Conservation (phyloP, 2,329 filamentous ascomycete species). For the Nemania bipapillata region DNA sequence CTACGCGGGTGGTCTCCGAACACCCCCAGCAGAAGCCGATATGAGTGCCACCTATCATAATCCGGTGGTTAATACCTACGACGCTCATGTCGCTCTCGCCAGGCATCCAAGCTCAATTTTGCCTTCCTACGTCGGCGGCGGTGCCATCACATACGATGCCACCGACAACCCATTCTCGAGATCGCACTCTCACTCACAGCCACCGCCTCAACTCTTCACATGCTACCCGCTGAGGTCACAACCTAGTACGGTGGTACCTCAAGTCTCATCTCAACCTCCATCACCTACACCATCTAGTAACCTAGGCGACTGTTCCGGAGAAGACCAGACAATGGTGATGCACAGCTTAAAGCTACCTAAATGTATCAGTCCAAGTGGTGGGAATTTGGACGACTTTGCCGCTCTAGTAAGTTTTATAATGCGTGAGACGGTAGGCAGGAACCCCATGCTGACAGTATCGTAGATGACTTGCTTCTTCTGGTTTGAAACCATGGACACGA, state of each 20-base stretch:
- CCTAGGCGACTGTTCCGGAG: conserved; percentile 46
- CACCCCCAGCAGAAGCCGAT: conserved; percentile 62
- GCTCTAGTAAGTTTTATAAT: conserved; percentile 70
- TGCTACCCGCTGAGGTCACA: conserved; percentile 41
- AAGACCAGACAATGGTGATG: conserved; percentile 61
- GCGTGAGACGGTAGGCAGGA: conserved; percentile 25
- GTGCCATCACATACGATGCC: conserved; percentile 50
- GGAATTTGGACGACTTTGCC: conserved; percentile 83
- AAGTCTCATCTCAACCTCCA: conserved; percentile 53
- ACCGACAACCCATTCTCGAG: conserved; percentile 43
- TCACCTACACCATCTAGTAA: conserved; percentile 53
- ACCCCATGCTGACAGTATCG: conserved; percentile 37
- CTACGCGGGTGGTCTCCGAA: conserved; percentile 58
- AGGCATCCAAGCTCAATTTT: conserved; percentile 54
- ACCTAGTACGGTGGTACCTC: conserved; percentile 42
- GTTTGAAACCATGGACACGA: conserved; percentile 88
- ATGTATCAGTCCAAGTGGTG: conserved; percentile 79
- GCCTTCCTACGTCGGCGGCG: conserved; percentile 52
- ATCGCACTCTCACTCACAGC: conserved; percentile 52
- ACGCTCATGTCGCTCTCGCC: conserved; percentile 57
- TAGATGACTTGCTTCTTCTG: conserved; percentile 97
- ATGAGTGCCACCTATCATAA: conserved; percentile 66
- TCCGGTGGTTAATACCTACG: conserved; percentile 58
- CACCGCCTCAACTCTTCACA: conserved; percentile 46
- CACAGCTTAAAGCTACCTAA: conserved; percentile 77